Conservation (phyloP, 371 early-diverging fungal species). For the Haplosporangium sp. region DNA sequence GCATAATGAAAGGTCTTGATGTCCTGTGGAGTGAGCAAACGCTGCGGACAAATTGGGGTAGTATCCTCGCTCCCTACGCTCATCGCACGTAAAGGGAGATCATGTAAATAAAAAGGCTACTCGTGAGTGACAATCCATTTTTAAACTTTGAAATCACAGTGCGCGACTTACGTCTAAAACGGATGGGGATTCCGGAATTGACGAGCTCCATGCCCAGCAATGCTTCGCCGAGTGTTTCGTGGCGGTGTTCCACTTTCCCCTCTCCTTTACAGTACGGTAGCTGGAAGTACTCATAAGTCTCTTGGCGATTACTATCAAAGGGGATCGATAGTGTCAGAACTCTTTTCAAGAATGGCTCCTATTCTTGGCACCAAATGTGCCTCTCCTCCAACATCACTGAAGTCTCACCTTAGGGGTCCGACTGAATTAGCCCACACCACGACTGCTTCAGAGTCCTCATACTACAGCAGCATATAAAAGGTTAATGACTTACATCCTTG, state of each 20-base stretch:
- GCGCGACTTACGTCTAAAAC: slow-evolving; percentile 59
- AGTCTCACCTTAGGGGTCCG: slow-evolving; percentile 62
- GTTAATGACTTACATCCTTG: not conserved
- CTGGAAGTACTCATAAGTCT: slow-evolving; percentile 82
- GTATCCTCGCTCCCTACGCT: slow-evolving; percentile 17
- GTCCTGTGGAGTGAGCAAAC: slow-evolving; percentile 56
- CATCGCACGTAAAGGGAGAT: not conserved
- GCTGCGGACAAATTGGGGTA: slow-evolving; percentile 57
- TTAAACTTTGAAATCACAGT: not conserved
- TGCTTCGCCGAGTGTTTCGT: slow-evolving; percentile 87
- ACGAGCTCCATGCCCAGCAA: slow-evolving; percentile 81
- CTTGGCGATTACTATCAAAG: slow-evolving; percentile 67
- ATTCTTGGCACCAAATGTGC: too few species aligned
- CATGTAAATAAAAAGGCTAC: not conserved
- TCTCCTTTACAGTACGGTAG: slow-evolving; percentile 81
- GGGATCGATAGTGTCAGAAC: not conserved
- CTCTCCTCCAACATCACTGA: too few species aligned
- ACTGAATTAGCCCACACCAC: slow-evolving; percentile 83
- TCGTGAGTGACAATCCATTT: not conserved
- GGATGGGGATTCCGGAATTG: slow-evolving; percentile 78
- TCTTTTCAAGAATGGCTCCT: too few species aligned
- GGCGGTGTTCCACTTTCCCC: slow-evolving; percentile 70
- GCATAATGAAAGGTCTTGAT: slow-evolving; percentile 73
- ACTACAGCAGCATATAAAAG: slow-evolving; percentile 48
- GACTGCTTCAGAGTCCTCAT: slow-evolving; percentile 65